Evolutionary conservation across 2,329 filamentous ascomycete species (phyloP).

Genomic region (Sporothrix mexicana): DNA sequence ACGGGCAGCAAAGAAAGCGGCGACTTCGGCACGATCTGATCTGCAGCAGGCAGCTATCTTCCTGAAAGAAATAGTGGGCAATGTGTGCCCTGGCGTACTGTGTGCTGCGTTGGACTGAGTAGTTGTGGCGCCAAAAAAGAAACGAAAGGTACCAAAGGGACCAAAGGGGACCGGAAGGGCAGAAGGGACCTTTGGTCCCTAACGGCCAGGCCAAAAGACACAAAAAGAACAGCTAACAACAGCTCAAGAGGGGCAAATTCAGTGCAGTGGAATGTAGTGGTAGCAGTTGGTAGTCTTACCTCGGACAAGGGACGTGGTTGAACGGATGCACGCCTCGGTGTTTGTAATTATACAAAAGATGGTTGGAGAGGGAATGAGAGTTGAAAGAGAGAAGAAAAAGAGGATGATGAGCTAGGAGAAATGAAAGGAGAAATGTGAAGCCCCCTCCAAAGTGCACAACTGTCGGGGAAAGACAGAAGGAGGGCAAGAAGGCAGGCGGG

Average conservation of each 20-base stretch:
- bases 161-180: neutral
- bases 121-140: slow-evolving; percentile 1
- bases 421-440: neutral
- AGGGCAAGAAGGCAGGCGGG: neutral
- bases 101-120: slow-evolving; percentile 5
- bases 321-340: neutral
- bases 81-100: neutral
- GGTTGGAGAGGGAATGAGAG: neutral
- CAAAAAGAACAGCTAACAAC: neutral
- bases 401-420: neutral
- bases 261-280: neutral
- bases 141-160: neutral
- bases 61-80: slow-evolving; percentile 13
- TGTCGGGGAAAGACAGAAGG: neutral
- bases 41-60: slow-evolving; percentile 25
- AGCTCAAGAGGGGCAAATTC: neutral
- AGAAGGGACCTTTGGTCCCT: neutral
- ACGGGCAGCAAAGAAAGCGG: neutral
- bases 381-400: neutral
- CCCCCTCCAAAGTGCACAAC: too few species aligned
- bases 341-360: too few species aligned
- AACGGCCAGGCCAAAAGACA: neutral
- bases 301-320: neutral
- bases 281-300: slow-evolving; percentile 4
- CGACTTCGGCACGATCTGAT: slow-evolving; percentile 28